These are phyloP conservation scores for Fomitopsis betulina DNA, from an alignment of 1,284 basidiomycete genomes.

Conservation along the genomic window DNA sequence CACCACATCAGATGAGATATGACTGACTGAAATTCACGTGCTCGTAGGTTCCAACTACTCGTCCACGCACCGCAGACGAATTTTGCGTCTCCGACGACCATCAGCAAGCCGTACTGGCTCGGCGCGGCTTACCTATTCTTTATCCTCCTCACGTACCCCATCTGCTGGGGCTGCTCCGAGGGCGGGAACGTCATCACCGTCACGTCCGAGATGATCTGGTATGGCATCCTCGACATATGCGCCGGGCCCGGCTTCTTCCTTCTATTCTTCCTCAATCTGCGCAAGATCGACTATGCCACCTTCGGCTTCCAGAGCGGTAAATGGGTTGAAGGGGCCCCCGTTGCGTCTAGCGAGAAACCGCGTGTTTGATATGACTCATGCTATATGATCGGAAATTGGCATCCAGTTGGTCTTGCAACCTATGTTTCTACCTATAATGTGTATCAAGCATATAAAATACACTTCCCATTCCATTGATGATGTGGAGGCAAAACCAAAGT, in stretches of 20 bases:
- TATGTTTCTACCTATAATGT: too few relatives aligned
- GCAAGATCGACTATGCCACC: constrained; percentile 18
- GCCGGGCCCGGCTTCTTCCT: constrained; percentile 43
- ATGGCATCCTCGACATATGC: constrained; percentile 53
- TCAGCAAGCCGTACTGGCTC: constrained; percentile 34
- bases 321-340: constrained; percentile 10
- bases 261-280: constrained; percentile 23
- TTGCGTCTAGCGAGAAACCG: neutral
- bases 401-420: neutral
- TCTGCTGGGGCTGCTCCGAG: constrained; percentile 41
- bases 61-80: constrained; percentile 26
- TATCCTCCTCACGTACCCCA: constrained; percentile 48
- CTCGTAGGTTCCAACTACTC: constrained; percentile 25
- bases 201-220: constrained; percentile 44
- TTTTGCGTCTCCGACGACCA: constrained; percentile 27
- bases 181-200: constrained; percentile 40
- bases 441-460: too few relatives aligned
- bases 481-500: too few relatives aligned
- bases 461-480: too few relatives aligned
- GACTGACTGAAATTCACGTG: constrained; percentile 5
- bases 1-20: constrained; percentile 5
- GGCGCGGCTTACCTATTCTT: constrained; percentile 39
- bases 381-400: neutral
- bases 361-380: neutral
- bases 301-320: constrained; percentile 23